Evolutionary conservation across 108 stramenopile species (phyloP), one percentile per base, ranked within the genome.

Genomic region (Skeletonema marinoi): DNA sequence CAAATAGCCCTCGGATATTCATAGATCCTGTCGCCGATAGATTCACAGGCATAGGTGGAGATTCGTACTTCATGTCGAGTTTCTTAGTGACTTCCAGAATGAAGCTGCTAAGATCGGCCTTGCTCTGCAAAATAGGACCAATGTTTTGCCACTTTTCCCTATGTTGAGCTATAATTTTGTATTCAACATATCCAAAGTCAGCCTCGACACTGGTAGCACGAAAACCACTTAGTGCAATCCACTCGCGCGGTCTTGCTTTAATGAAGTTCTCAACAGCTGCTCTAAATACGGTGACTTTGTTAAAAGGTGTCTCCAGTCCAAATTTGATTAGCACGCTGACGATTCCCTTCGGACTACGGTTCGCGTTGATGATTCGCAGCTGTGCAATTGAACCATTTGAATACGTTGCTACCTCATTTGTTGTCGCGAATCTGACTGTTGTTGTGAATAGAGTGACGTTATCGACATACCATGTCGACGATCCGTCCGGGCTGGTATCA

Each of bases 331-430:
- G 31, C 10, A 91, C 64, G 19, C 41, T 66, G 14, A 90, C 51
- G 3, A 69, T 74, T 1, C 89, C 87, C 64, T 89, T 89, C 4
- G 88, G 87, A 12, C 90, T 92, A 63, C 90, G 70, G 11, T 86
- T 88, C 54, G 85, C 81, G 65, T 92, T 92, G 54, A 90, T 88
- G 70, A 95, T 88, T 65, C 90, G 46, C 13, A 73, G 60, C 14
- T 56, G 54, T 10, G 89, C 88, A 5, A 95, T 76, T 3, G 86
- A 80, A 19, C 90, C 84, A 68, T 95, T 95, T 25, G 88, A 80
- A 48, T 84, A 84, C 1, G 87, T 90, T 32, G 90, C 86, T 1
- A 79, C 85, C 67, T 95, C 92, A 32, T 91, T 88, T 10, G 91
- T 92, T 33, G 89, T 69, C 5, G 79, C 89, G 30, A 80, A 84